Evolutionary conservation across 2,329 filamentous ascomycete genomes (phyloP).

Genomic region (Monilinia aucupariae): DNA sequence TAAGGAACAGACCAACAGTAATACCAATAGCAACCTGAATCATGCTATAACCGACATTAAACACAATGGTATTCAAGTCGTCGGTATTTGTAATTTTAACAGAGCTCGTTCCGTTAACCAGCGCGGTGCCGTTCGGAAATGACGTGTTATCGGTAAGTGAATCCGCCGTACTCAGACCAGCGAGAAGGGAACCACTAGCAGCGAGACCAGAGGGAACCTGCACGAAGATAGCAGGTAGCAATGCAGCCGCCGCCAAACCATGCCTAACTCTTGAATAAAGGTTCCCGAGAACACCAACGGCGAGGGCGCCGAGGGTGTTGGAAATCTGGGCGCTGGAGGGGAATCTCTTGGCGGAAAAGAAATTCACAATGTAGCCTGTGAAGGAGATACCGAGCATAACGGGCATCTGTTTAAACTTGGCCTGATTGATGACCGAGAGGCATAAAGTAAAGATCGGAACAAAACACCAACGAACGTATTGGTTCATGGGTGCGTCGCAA

Average conservation of each 20-base stretch:
- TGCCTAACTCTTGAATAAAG: slow-evolving; percentile 60
- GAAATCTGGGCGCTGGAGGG: slow-evolving; percentile 66
- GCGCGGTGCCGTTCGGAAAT: slow-evolving; percentile 30
- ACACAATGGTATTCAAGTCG: slow-evolving; percentile 37
- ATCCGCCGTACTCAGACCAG: slow-evolving; percentile 53
- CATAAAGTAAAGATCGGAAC: slow-evolving; percentile 69
- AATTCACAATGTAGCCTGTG: slow-evolving; percentile 70
- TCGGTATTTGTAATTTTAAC: slow-evolving; percentile 22
- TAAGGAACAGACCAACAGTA: slow-evolving; percentile 39
- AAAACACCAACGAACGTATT: slow-evolving; percentile 61
- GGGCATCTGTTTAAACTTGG: slow-evolving; percentile 74
- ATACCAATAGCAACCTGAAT: slow-evolving; percentile 42
- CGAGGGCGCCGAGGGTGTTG: slow-evolving; percentile 70
- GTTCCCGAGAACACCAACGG: slow-evolving; percentile 72
- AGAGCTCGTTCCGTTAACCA: slow-evolving; percentile 29
- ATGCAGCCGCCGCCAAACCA: slow-evolving; percentile 71
- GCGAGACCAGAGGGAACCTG: slow-evolving; percentile 60
- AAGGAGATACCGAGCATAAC: slow-evolving; percentile 71
- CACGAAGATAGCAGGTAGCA: slow-evolving; percentile 81
- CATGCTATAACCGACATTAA: slow-evolving; percentile 39
- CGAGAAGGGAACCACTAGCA: slow-evolving; percentile 52
- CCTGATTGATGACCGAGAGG: slow-evolving; percentile 71
- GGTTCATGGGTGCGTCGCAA: slow-evolving; percentile 43
- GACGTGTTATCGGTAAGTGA: slow-evolving; percentile 41
- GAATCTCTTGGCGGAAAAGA: slow-evolving; percentile 62